Base-by-base conservation (phyloP, 768 basidiomycete genomes). In the Cubamyces sp. region DNA sequence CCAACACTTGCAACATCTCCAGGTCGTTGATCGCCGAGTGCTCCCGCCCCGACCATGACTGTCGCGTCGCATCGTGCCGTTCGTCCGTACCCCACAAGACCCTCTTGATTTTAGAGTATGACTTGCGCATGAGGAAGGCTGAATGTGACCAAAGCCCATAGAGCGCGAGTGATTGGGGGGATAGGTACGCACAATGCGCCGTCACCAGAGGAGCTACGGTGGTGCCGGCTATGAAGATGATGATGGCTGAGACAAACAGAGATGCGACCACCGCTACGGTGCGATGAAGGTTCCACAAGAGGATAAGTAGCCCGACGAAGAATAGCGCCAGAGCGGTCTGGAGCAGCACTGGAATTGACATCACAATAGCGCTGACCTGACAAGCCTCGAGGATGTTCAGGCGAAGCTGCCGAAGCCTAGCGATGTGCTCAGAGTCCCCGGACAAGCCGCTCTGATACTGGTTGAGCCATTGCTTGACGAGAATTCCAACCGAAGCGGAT, bases 391-490 rank as follows among this genome's bases (percentile, higher is more conserved):
- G 53, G 23, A 56, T 64, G 25, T 68, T 60, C 23, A 62, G 54
- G 5, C 68, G 64, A 30, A 56, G 53, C 18, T 69, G 66, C 15
- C 66, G 69, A 16, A 63, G 52, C 12, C 62, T 46, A 14, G 61
- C 62, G 21, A 18, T 54, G n/a, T 40, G 34, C n/a, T 37, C 19
- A n/a, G 37, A 26, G 45, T 37, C 7, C 39, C 53, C 12, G 40
- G 54, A 28, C 28, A 61, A 28, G 18, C 45, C 59, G 41, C 18
- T 19, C 5, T 28, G 21, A 49, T 26, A 58, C 12, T 52, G 21
- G 39, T 64, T 63, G 12, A 73, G 65, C 72, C 73, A 74, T 52
- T 73, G 71, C 47, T 71, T 70, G 42, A 69, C 69, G 40, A 71
- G 52, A 61, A 74, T 71, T 43, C 69, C 68, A 16, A 70, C 55